A percentile compares a stretch with the other conserved stretches of the same genome.
Conservation (phyloP, 495 filamentous ascomycete species). For the Podospora conica region DNA sequence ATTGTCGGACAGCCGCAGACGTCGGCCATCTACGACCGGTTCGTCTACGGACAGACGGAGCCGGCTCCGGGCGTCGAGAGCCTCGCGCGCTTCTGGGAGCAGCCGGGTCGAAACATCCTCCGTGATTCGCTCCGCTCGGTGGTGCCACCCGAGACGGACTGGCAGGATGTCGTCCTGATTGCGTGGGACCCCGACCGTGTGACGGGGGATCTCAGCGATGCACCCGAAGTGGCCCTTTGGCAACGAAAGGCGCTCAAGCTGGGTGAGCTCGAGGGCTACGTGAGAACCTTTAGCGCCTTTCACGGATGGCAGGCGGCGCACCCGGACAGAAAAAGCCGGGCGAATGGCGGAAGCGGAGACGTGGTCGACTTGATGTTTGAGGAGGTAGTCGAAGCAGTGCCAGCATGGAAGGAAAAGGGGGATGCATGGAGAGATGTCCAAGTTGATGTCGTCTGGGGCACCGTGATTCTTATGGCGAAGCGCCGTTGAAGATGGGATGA, state of each 20-base stretch:
- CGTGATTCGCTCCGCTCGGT: conserved; percentile 43
- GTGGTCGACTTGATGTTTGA: conserved; percentile 53
- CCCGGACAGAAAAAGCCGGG: conserved; percentile 38
- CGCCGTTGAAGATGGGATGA: conserved; percentile 24
- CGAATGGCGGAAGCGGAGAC: conserved; percentile 46
- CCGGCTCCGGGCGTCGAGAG: conserved; percentile 38
- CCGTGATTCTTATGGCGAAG: conserved; percentile 47
- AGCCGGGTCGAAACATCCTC: conserved; percentile 52
- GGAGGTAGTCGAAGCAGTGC: conserved; percentile 39
- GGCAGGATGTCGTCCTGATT: conserved; percentile 45
- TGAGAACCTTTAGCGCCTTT: conserved; percentile 51
- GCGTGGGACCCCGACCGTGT: conserved; percentile 50
- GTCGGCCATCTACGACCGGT: conserved; percentile 41
- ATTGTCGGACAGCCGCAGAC: conserved; percentile 45
- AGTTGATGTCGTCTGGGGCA: conserved; percentile 51
- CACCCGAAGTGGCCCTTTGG: conserved; percentile 43
- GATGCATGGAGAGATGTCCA: conserved; percentile 44
- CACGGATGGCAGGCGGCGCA: conserved; percentile 49
- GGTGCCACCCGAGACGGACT: conserved; percentile 43
- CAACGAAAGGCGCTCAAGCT: conserved; percentile 48
- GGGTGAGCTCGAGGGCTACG: conserved; percentile 49
- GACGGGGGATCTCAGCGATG: conserved; percentile 22
- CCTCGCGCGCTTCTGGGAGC: conserved; percentile 55
- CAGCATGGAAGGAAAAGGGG: conserved; percentile 44
- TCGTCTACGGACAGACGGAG: conserved; percentile 39